Base-by-base conservation (phyloP, 441 rosid species). In the Erodium moschatum region DNA sequence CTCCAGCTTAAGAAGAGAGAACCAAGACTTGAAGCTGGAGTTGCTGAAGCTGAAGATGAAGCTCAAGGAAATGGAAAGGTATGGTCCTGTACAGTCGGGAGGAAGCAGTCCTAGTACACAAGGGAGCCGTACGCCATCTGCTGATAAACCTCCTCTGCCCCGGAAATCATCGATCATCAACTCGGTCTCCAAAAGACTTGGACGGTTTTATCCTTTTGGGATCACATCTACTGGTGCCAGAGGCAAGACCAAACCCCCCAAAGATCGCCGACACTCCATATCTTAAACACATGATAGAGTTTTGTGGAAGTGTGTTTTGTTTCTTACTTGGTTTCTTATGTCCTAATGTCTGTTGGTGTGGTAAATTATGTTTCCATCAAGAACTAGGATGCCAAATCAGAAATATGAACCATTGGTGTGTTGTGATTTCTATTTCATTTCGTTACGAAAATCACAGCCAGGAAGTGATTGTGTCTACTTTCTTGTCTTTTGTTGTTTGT, bases 201-300 rank as follows among this genome's bases (percentile, higher is more conserved):
- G 98, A 42, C 75, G 83, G 78, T 81, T 93, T 65, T 79, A 85
- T 73, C 96, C 91, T 1, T 93, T 93, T 69, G 90, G 87, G 40
- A 67, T 81, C 33, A 6, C 85, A 66, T 81, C 89, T 64, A 66
- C 82, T 9, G 46, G 73, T 65, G 75, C 77, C 60, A 90, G 72
- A 81, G 78, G 79, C 62, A 77, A 86, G 70, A 80, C 70, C 4
- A 93, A 85, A 76, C 95, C 93, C 0, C 76, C 75, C 54, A 93
- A 93, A 82, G 83, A 86, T 80, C 75, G 97, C 27, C 74, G 97
- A 74, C 97, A 93, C 78, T 93, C 98, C 44, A 83, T 90, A 76
- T 90, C 98, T 65, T 93, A 84, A 90, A 73, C 46, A 62, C 70
- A 50, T 24, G 27, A 24, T 24, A 12, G 56, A n/a, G 16, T 29